A percentile compares a stretch with the other conserved stretches of the same genome.
Evolutionary conservation across 495 filamentous ascomycete species (phyloP).

Genomic region (Daldinia loculata): DNA sequence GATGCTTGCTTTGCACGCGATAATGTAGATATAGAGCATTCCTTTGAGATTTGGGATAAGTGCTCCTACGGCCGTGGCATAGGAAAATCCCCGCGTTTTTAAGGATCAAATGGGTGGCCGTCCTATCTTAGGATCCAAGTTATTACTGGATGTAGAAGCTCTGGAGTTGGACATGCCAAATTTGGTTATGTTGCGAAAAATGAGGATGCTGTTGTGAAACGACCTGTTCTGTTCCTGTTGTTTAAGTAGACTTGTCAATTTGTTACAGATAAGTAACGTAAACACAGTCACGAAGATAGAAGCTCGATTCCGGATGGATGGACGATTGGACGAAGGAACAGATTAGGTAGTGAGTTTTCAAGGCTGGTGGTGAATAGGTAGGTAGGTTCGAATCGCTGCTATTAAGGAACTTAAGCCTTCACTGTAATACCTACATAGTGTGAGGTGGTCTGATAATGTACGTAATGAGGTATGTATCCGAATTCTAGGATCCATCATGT

Average conservation of each 20-base stretch:
- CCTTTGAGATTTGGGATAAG: neutral
- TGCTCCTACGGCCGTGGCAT: neutral
- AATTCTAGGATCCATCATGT: slow-evolving; percentile 27
- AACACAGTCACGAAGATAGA: neutral
- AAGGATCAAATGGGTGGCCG: slow-evolving; percentile 4
- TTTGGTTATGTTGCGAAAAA: neutral
- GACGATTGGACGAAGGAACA: neutral
- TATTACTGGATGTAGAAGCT: slow-evolving; percentile 22
- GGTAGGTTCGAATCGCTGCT: neutral
- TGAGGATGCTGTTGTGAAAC: slow-evolving; percentile 17
- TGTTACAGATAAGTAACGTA: neutral
- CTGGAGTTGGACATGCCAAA: neutral
- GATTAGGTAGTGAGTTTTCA: neutral
- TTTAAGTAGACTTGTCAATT: neutral
- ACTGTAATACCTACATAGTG: slow-evolving; percentile 2
- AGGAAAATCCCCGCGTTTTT: neutral
- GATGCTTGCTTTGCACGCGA: neutral
- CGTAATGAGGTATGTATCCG: neutral
- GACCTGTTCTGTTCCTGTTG: neutral
- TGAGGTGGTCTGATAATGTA: slow-evolving; percentile 12
- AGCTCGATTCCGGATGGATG: neutral
- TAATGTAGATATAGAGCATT: neutral
- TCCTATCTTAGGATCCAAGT: slow-evolving; percentile 33
- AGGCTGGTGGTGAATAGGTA: neutral
- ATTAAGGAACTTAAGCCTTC: slow-evolving; percentile 2